These are phyloP conservation scores for Alternaria tenuissima DNA, from an alignment of 2,329 filamentous ascomycete species.

Conservation along the genomic window DNA sequence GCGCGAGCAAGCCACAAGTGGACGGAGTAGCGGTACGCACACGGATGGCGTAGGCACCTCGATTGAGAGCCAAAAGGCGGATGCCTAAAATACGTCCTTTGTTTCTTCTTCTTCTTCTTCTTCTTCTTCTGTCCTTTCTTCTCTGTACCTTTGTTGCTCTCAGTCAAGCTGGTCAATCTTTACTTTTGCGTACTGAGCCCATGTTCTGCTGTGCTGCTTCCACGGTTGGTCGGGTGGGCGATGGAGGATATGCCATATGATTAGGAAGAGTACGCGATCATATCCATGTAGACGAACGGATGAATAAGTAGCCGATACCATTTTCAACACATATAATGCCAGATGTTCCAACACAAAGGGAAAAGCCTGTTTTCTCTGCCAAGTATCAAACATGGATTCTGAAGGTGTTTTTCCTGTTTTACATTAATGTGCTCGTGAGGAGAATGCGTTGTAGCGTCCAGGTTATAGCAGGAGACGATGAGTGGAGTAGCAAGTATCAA, in stretches of 20 bases:
- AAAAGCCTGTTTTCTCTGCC: background rate
- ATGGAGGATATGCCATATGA: background rate
- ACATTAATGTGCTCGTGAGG: background rate
- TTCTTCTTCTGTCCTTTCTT: constrained; percentile 2
- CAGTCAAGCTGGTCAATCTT: background rate
- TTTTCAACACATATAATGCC: constrained; percentile 7
- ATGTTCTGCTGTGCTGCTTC: constrained; percentile 2
- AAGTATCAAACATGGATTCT: background rate
- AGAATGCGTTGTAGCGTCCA: background rate
- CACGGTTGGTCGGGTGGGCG: background rate
- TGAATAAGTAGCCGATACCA: constrained; percentile 10
- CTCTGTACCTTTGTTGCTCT: background rate
- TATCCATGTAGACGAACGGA: constrained; percentile 7
- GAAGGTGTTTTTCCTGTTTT: background rate
- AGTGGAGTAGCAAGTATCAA: background rate
- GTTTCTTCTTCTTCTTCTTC: constrained; percentile 5
- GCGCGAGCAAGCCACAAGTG: constrained; percentile 42
- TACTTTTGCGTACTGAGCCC: constrained; percentile 5
- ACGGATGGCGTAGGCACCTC: constrained; percentile 51
- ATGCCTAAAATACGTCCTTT: constrained; percentile 36
- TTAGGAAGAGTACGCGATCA: background rate
- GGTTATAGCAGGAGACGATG: background rate
- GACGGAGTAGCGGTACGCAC: constrained; percentile 47
- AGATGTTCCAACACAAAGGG: background rate
- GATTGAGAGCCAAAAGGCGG: constrained; percentile 39